Base-by-base conservation (phyloP, 805 yeast species). In the Ogataea kodamae region DNA sequence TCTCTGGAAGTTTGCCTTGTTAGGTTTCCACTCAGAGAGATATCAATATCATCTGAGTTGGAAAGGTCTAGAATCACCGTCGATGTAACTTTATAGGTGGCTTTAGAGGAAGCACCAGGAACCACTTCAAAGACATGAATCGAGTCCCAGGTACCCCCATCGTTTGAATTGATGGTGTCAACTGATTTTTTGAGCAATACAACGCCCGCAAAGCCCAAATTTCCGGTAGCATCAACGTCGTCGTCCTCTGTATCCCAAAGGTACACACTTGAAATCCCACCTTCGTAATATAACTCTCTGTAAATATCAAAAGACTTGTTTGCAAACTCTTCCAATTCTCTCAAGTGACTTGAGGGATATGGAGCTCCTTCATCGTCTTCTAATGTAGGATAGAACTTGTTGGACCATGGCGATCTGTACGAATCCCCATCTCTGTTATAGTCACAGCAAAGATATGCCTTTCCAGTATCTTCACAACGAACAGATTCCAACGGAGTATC, bases 361-460 rank as follows among this genome's bases (percentile, higher is more conserved):
- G 92, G 88, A 3, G 87, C 84, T 15, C 85, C 92, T 13, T 32
- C 44, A 30, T 71, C 81, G 32, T 71, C 79, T 5, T 66, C 56
- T 6, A 62, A 49, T 5, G 33, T 39, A 0, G 84, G 82, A 43
- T 68, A 73, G 61, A 84, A 90, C 41, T 69, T 68, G 55, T 87
- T 87, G 13, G 86, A 72, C 87, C 90, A 88, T 5, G 97, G 98
- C 0, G 95, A 84, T 48, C 97, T 72, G 61, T 73, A 84, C 13
- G 89, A 79, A 60, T 90, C 97, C 6, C 95, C 89, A 54, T 90
- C 98, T 48, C 98, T 72, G 61, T 90, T 90, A 58, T 90, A 90
- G 58, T 90, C 98, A 62, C 97, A 90, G 33, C 89, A 75, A 37
- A 90, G 69, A 55, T 70, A 90, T 39, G 72, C 73, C 59, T 82